Base-by-base conservation (phyloP, 495 filamentous ascomycete genomes). In the Hyaloscypha variabilis region DNA sequence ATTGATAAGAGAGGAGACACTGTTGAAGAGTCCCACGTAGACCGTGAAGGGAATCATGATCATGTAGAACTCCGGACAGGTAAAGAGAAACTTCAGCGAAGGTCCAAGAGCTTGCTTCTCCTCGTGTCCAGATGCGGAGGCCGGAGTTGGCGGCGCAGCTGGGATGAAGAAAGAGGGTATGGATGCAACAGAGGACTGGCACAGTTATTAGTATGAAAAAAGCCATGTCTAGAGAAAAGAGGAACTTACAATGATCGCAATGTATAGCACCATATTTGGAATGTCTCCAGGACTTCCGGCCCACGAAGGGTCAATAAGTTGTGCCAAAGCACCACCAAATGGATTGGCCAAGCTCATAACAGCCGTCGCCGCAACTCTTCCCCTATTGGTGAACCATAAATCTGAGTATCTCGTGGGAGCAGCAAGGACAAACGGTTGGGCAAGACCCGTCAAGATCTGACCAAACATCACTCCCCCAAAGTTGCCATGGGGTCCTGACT, bases 1-100 rank as follows among this genome's bases (percentile, higher is more conserved):
- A 80, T 93, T 96, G 1, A 98, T 81, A 5, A 98, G 86, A 17
- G 91, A 90, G 55, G 94, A 96, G 71, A 93, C 77, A 74, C 88
- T 88, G 82, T 97, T 97, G 85, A 99, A 99, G 80, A 94, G 89
- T 51, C 88, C 91, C 66, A 97, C 91, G 78, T 94, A 97, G 73
- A 94, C 74, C 55, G 85, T 77, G 78, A 94, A 99, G 58, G 92
- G 87, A 65, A 91, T 65, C 42, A 91, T 74, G 72, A 96, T 77
- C 62, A 94, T 81, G 82, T 87, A 94, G 80, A 96, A 93, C 71
- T 91, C 86, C 28, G 80, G 72, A 24, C 81, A 87, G 29, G 65
- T 67, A 34, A 73, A 66, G 34, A 86, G 76, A 60, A 86, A 72
- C 57, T 74, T 60, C 62, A 87, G 75, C 6, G 90, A 84, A 11